These are phyloP conservation scores for Acorus gramineus DNA, from an alignment of 106 monocot species.

Conservation along the genomic window DNA sequence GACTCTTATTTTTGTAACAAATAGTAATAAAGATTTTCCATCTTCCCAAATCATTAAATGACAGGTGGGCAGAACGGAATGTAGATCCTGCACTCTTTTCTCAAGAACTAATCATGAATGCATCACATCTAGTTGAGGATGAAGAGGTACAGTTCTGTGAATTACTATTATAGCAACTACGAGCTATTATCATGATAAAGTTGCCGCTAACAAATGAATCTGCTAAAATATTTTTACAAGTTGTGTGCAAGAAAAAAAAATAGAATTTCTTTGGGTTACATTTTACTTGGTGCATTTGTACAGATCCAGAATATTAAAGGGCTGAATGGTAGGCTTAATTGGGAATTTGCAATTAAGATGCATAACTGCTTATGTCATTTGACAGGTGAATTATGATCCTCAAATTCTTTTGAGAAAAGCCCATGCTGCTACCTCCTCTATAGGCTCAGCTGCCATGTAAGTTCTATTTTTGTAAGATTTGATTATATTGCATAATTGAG, in stretches of 20 bases:
- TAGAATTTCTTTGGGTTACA: no score
- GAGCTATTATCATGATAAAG: no score
- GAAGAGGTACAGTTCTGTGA: constrained; percentile 46
- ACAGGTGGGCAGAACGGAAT: constrained; percentile 84
- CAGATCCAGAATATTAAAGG: no score
- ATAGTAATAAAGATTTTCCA: constrained; percentile 27
- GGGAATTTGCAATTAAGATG: no score
- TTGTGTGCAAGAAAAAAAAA: not conserved
- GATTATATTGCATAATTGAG: not conserved
- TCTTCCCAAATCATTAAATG: constrained; percentile 31
- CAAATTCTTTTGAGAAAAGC: constrained; percentile 69
- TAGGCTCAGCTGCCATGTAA: constrained; percentile 85
- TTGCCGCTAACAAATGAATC: no score
- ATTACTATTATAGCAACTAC: no score
- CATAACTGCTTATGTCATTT: not conserved
- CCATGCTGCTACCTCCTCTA: constrained; percentile 74
- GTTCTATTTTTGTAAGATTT: constrained; percentile 10
- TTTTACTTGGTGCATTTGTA: no score
- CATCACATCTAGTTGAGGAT: constrained; percentile 45
- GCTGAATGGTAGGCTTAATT: no score
- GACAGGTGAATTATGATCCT: constrained; percentile 71
- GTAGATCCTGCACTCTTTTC: constrained; percentile 86
- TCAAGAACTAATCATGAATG: constrained; percentile 67
- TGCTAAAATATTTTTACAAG: not conserved
- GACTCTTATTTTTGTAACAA: not conserved